A percentile compares a stretch with the other conserved stretches of the same genome.
Conservation (phyloP, 23 red algal species). For the Gracilaria vermiculophylla region DNA sequence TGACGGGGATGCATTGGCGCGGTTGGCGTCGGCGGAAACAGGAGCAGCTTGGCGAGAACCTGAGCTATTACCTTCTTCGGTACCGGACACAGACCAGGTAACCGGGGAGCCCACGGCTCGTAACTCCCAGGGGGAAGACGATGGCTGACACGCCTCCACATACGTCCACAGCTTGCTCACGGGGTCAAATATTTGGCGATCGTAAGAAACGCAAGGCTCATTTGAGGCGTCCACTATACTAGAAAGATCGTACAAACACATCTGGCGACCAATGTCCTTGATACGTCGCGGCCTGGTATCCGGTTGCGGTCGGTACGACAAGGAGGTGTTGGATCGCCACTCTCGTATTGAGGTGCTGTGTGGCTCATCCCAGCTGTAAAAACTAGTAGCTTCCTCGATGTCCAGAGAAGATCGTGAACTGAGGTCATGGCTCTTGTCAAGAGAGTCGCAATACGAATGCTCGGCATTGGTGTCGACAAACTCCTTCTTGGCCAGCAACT, state of each 20-base stretch:
- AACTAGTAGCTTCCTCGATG: slow-evolving; percentile 56
- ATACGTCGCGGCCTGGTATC: slow-evolving; percentile 35
- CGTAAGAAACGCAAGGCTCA: slow-evolving; percentile 54
- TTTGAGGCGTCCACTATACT: slow-evolving; percentile 57
- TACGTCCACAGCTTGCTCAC: slow-evolving; percentile 60
- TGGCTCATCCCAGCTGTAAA: slow-evolving; percentile 57
- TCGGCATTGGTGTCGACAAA: slow-evolving; percentile 27
- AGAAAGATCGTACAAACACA: slow-evolving; percentile 47
- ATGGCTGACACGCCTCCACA: slow-evolving; percentile 39
- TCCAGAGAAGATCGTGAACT: slow-evolving; percentile 41
- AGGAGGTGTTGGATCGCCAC: slow-evolving; percentile 45
- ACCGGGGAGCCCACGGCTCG: slow-evolving; percentile 30
- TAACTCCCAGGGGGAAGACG: slow-evolving; percentile 37
- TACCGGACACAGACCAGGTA: slow-evolving; percentile 27
- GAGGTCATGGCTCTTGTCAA: slow-evolving; percentile 25
- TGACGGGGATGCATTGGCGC: not conserved
- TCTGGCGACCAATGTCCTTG: slow-evolving; percentile 48
- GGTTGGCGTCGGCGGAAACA: not conserved
- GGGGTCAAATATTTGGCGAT: slow-evolving; percentile 61
- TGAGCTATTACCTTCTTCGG: slow-evolving; percentile 44
- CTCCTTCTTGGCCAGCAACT: slow-evolving; percentile 34
- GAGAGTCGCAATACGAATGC: not conserved
- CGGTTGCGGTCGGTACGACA: slow-evolving; percentile 35
- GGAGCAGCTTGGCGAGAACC: slow-evolving; percentile 32
- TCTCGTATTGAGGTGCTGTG: slow-evolving; percentile 46